These are phyloP conservation scores for Fusarium chuoi DNA, from an alignment of 2,329 filamentous ascomycete genomes.

Conservation along the genomic window DNA sequence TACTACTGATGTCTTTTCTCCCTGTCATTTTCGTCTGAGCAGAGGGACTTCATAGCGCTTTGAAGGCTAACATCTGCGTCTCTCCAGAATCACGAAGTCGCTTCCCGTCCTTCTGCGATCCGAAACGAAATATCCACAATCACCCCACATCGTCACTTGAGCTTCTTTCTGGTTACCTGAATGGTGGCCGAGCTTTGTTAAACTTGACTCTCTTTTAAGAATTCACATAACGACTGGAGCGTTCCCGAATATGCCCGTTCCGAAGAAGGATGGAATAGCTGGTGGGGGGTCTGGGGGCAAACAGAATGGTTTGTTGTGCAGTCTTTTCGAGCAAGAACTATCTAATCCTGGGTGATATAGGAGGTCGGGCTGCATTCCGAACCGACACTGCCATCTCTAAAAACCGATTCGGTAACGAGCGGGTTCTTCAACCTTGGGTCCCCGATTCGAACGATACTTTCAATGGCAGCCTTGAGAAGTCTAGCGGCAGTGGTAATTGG, in stretches of 20 bases:
- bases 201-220: slow-evolving; percentile 39
- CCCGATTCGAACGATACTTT: slow-evolving; percentile 69
- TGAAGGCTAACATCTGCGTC: slow-evolving; percentile 13
- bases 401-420: slow-evolving; percentile 73
- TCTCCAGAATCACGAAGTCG: slow-evolving; percentile 15
- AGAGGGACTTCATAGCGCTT: slow-evolving; percentile 5
- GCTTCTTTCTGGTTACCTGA: slow-evolving; percentile 33
- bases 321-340: neutral
- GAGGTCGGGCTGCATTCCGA: slow-evolving; percentile 75
- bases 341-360: slow-evolving; percentile 55
- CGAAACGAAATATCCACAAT: slow-evolving; percentile 19
- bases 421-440: slow-evolving; percentile 84
- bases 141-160: slow-evolving; percentile 29
- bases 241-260: slow-evolving; percentile 49
- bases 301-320: slow-evolving; percentile 51
- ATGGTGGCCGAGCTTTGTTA: slow-evolving; percentile 40
- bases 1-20: slow-evolving; percentile 9
- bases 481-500: slow-evolving; percentile 69
- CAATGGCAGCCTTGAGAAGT: slow-evolving; percentile 77
- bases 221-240: slow-evolving; percentile 36
- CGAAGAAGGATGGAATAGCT: slow-evolving; percentile 53
- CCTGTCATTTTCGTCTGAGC: neutral
- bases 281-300: slow-evolving; percentile 47
- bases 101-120: slow-evolving; percentile 27
- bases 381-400: slow-evolving; percentile 92